phyloP scores from a whole-genome alignment of 2,329 filamentous ascomycete genomes.

The Scytalidium lignicola region DNA sequence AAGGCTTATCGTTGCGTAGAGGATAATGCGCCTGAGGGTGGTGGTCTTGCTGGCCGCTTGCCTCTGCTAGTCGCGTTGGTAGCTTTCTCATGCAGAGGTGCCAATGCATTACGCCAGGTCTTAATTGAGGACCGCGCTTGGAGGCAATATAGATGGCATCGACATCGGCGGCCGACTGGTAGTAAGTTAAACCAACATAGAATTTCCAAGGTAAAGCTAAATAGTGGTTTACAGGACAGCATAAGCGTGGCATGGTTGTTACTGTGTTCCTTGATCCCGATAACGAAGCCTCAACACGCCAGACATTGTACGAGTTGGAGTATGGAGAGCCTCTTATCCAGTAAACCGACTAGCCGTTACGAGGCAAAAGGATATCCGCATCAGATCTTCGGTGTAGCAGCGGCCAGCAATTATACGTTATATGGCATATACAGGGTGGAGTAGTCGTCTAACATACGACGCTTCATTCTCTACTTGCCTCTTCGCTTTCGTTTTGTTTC shows the following conservation, averaged over 20 bases:
- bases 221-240: conserved; percentile 7
- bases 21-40: not conserved
- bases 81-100: conserved; percentile 17
- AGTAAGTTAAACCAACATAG: conserved; percentile 10
- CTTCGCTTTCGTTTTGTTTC: too few relatives aligned
- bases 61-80: conserved; percentile 18
- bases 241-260: conserved; percentile 17
- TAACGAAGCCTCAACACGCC: conserved; percentile 6
- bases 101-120: conserved; percentile 4
- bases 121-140: conserved; percentile 12
- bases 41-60: conserved; percentile 17
- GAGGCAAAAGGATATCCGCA: not conserved
- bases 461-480: not conserved
- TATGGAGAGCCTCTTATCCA: not conserved
- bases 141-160: conserved; percentile 9
- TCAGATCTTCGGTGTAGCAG: not conserved
- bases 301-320: not conserved
- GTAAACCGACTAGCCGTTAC: not conserved
- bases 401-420: not conserved
- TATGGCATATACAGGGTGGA: not conserved
- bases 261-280: conserved; percentile 21
- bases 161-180: conserved; percentile 10
- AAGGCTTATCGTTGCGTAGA: conserved; percentile 5
- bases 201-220: not conserved
- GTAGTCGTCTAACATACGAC: not conserved